phyloP scores from a whole-genome alignment of 2,329 filamentous ascomycete species.

The Dryadomyces quercivorus region DNA sequence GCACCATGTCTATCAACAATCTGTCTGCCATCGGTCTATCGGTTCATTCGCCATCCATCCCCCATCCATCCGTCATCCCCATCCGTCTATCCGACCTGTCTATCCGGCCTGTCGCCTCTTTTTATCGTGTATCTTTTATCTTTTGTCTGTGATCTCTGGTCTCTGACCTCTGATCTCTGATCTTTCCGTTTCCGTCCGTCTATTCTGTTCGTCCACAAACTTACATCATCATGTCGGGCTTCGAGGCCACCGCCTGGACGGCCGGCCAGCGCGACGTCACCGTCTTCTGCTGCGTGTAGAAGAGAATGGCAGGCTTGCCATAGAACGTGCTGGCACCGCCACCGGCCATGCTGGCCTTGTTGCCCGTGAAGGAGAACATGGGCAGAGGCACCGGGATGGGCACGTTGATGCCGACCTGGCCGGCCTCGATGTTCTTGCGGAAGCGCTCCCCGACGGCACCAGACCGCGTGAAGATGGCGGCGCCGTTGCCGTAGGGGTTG shows the following conservation, averaged over 20 bases:
- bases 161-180: background rate
- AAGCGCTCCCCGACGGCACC: constrained; percentile 66
- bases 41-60: no score
- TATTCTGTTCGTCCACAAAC: background rate
- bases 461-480: constrained; percentile 69
- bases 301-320: constrained; percentile 79
- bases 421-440: constrained; percentile 69
- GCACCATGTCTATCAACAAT: no score
- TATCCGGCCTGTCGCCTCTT: background rate
- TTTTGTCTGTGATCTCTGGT: background rate
- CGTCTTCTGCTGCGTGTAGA: constrained; percentile 96
- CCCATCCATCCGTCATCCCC: no score
- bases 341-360: constrained; percentile 84
- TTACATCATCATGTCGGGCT: constrained; percentile 73
- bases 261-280: constrained; percentile 83
- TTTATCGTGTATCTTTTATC: background rate
- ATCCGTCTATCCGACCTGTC: no score
- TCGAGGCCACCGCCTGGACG: constrained; percentile 72
- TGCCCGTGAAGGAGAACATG: constrained; percentile 61
- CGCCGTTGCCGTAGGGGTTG: constrained; percentile 79
- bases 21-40: no score
- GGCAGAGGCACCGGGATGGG: constrained; percentile 61
- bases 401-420: constrained; percentile 78
- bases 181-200: background rate
- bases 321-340: constrained; percentile 93